These are phyloP conservation scores for Yamadazyma sp. DNA, from an alignment of 805 yeast genomes.

Conservation along the genomic window DNA sequence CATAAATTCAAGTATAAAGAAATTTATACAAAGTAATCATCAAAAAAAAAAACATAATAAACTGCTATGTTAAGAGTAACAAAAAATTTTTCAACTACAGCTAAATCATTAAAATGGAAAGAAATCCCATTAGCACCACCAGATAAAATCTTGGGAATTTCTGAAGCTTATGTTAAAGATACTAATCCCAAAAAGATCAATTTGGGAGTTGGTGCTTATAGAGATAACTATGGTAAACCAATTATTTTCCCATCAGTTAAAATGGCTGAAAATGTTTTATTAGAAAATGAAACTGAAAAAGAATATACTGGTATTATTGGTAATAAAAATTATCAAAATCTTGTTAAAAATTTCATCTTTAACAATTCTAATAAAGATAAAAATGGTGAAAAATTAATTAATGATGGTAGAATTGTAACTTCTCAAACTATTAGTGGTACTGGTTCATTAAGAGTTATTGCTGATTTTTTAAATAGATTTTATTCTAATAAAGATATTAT, in stretches of 20 bases:
- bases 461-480: conserved; percentile 68
- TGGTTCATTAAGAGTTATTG: conserved; percentile 86
- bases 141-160: conserved; percentile 80
- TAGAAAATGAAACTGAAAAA: conserved; percentile 57
- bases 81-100: conserved; percentile 13
- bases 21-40: too few relatives aligned
- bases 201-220: conserved; percentile 89
- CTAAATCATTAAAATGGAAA: conserved; percentile 20
- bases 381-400: conserved; percentile 52
- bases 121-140: conserved; percentile 62
- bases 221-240: conserved; percentile 85
- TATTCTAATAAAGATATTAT: conserved; percentile 54
- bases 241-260: conserved; percentile 79
- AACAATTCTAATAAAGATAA: conserved; percentile 53
- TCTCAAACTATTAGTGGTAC: conserved; percentile 94
- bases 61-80: too few relatives aligned
- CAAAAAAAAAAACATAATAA: too few relatives aligned
- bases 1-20: too few relatives aligned
- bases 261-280: conserved; percentile 56
- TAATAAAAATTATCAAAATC: conserved; percentile 58
- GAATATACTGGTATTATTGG: conserved; percentile 90
- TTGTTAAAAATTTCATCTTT: conserved; percentile 70
- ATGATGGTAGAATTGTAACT: conserved; percentile 67
- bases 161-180: conserved; percentile 72
- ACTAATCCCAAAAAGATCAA: conserved; percentile 53